phyloP scores from a whole-genome alignment of 164 flowering plant species.

The Chimonanthus praecox region DNA sequence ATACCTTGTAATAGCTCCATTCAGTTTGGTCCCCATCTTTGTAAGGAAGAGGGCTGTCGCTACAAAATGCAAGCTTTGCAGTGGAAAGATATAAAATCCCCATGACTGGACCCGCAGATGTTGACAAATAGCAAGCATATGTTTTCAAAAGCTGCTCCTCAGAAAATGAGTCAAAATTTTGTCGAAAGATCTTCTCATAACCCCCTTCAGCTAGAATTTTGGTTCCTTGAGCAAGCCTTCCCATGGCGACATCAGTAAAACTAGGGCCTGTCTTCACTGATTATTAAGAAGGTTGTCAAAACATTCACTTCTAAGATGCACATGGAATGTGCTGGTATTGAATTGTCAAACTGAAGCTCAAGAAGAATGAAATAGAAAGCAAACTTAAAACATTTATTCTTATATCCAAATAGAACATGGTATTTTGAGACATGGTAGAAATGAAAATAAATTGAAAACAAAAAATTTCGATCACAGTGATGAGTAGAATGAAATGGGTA shows the following conservation, averaged over 20 bases:
- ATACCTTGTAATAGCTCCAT: constrained; percentile 92
- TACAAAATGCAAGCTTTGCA: constrained; percentile 82
- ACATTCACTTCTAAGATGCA: background rate
- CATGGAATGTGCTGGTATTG: background rate
- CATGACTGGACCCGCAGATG: constrained; percentile 95
- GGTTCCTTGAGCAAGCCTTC: constrained; percentile 82
- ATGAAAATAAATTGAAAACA: no score
- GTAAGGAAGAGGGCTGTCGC: constrained; percentile 85
- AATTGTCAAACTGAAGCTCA: background rate
- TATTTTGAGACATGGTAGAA: no score
- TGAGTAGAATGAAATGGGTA: no score
- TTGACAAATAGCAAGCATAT: constrained; percentile 89
- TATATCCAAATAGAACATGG: no score
- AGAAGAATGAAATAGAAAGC: background rate
- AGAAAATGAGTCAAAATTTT: constrained; percentile 66
- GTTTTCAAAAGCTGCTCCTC: constrained; percentile 72
- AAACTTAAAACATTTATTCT: no score
- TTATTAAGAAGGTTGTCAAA: constrained; percentile 15
- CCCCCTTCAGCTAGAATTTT: constrained; percentile 92
- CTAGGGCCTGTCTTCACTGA: constrained; percentile 92
- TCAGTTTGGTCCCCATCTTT: constrained; percentile 56
- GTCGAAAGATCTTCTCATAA: constrained; percentile 78
- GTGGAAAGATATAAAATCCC: constrained; percentile 73
- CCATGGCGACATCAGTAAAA: constrained; percentile 83
- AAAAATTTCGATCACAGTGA: no score